These are phyloP conservation scores for Tolypocladium capitatum DNA, from an alignment of 2,329 filamentous ascomycete genomes.

Conservation along the genomic window DNA sequence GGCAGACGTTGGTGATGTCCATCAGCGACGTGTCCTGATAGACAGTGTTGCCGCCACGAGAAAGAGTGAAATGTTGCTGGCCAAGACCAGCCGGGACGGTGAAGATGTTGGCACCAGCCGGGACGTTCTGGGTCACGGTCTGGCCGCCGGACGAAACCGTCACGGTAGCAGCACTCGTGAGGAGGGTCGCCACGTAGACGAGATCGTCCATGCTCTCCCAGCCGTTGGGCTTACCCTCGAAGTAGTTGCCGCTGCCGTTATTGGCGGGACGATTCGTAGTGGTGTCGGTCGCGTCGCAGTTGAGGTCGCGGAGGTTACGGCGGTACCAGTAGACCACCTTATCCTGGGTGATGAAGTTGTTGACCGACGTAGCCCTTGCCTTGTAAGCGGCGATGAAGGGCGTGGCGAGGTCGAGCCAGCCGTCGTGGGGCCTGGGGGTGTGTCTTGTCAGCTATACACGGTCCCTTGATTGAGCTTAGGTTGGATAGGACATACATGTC, in stretches of 20 bases:
- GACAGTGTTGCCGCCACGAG: constrained; percentile 24
- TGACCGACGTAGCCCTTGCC: constrained; percentile 23
- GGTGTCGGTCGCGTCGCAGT: constrained; percentile 40
- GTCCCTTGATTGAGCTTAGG: too few relatives aligned
- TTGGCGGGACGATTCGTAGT: constrained; percentile 26
- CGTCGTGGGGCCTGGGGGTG: constrained; percentile 21
- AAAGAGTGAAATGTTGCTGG: constrained; percentile 28
- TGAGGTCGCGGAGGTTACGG: constrained; percentile 28
- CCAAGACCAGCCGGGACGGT: constrained; percentile 31
- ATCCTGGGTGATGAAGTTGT: constrained; percentile 31
- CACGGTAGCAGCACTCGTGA: constrained; percentile 30
- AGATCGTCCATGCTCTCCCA: constrained; percentile 33
- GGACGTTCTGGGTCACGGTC: constrained; percentile 18
- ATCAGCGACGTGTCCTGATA: constrained; percentile 34
- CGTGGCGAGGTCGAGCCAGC: constrained; percentile 39
- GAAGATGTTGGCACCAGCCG: constrained; percentile 17
- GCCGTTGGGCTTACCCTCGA: constrained; percentile 35
- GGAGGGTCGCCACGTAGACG: constrained; percentile 38
- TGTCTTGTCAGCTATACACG: too few relatives aligned
- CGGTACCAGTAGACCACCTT: constrained; percentile 44
- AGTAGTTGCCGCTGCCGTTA: constrained; percentile 37
- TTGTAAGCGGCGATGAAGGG: constrained; percentile 41
- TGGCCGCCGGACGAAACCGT: constrained; percentile 31
- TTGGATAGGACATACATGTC: constrained; percentile 20
- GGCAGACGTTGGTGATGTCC: constrained; percentile 33